A percentile compares a stretch with the other conserved stretches of the same genome.
These are phyloP conservation scores for Apophysomyces variabilis DNA, from an alignment of 371 early-diverging fungal species.

Conservation along the genomic window DNA sequence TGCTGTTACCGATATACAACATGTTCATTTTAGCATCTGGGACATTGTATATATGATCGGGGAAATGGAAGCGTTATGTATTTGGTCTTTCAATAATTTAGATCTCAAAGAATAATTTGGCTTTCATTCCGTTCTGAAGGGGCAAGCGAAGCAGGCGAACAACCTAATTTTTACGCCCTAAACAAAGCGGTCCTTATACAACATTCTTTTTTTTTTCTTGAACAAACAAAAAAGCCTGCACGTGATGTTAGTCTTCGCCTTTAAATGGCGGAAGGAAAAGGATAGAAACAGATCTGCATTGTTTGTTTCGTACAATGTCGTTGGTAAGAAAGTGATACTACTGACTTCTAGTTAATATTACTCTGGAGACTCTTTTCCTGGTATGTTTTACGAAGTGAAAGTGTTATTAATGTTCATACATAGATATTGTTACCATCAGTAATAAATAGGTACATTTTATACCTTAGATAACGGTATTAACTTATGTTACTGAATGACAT, in stretches of 20 bases:
- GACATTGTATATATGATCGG: too few relatives aligned
- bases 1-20: background rate
- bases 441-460: too few relatives aligned
- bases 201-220: background rate
- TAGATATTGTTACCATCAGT: too few relatives aligned
- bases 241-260: background rate
- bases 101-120: background rate
- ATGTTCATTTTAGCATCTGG: background rate
- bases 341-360: too few relatives aligned
- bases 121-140: background rate
- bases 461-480: too few relatives aligned
- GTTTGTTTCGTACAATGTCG: background rate
- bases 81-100: too few relatives aligned
- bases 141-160: background rate
- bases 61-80: too few relatives aligned
- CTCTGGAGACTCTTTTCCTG: too few relatives aligned
- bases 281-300: slow-evolving; percentile 10
- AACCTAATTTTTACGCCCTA: slow-evolving; percentile 9
- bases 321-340: background rate
- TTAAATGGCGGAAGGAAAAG: background rate
- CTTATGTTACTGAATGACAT: background rate
- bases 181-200: slow-evolving; percentile 4
- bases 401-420: too few relatives aligned
- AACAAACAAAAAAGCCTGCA: background rate
- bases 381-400: too few relatives aligned